Conservation (phyloP, 1,139 yeast species). For the Lodderomyces beijingensis region DNA sequence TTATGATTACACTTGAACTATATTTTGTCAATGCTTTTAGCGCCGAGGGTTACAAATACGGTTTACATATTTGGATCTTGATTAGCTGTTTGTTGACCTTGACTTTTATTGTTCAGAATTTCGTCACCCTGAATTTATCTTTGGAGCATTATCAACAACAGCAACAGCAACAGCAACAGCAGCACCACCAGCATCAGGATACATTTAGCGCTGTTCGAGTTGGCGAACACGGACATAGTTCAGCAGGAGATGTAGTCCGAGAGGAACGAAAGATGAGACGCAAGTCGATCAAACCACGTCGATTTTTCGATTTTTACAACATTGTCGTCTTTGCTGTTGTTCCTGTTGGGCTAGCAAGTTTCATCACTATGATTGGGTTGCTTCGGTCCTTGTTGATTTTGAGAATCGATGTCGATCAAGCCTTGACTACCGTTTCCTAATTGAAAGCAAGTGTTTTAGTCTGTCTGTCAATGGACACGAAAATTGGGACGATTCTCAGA, state of each 20-base stretch:
- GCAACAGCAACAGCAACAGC: not conserved
- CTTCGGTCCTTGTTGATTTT: slow-evolving; percentile 70
- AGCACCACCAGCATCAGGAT: not conserved
- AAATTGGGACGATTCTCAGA: too few relatives aligned
- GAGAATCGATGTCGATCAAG: slow-evolving; percentile 60
- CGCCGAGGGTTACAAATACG: slow-evolving; percentile 51
- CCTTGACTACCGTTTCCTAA: too few relatives aligned
- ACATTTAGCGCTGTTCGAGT: not conserved
- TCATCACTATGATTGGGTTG: slow-evolving; percentile 83
- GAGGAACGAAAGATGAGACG: not conserved
- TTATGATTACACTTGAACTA: slow-evolving; percentile 67
- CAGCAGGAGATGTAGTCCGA: too few relatives aligned
- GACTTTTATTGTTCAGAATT: slow-evolving; percentile 83
- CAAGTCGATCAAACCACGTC: slow-evolving; percentile 27
- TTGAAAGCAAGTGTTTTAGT: too few relatives aligned
- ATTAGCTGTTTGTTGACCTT: slow-evolving; percentile 80
- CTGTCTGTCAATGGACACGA: too few relatives aligned
- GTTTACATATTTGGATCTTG: slow-evolving; percentile 86
- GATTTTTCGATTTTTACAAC: slow-evolving; percentile 77
- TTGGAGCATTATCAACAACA: slow-evolving; percentile 21
- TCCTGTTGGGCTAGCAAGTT: slow-evolving; percentile 93
- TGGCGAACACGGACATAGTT: not conserved
- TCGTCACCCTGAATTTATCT: slow-evolving; percentile 80
- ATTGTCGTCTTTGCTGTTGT: slow-evolving; percentile 95
- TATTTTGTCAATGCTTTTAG: slow-evolving; percentile 57